Conservation (phyloP, 2,329 filamentous ascomycete species). For the Ceratocystis colombiana region DNA sequence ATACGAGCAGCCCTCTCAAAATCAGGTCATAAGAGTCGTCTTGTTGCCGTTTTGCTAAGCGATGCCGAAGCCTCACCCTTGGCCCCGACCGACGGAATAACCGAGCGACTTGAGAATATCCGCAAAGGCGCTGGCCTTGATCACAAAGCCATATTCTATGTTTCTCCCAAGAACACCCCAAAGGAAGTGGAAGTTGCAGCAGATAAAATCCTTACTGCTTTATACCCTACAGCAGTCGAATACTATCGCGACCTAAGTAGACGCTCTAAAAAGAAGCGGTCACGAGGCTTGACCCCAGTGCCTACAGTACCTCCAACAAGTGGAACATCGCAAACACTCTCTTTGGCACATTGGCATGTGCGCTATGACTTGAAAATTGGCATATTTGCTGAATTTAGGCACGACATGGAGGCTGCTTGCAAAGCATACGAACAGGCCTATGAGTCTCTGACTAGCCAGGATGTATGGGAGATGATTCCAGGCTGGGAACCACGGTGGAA, state of each 20-base stretch:
- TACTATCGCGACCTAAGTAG: constrained; percentile 94
- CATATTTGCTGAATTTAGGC: constrained; percentile 81
- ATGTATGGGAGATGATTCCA: constrained; percentile 78
- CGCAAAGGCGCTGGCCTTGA: constrained; percentile 71
- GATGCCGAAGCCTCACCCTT: constrained; percentile 46
- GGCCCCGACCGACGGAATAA: constrained; percentile 45
- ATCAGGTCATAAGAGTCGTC: constrained; percentile 66
- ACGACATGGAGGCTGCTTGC: constrained; percentile 80
- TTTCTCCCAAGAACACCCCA: constrained; percentile 61
- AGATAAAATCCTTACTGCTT: constrained; percentile 57
- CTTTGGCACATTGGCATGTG: constrained; percentile 79
- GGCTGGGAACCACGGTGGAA: constrained; percentile 88
- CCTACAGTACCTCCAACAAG: constrained; percentile 74
- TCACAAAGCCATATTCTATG: constrained; percentile 73
- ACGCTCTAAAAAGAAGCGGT: constrained; percentile 78
- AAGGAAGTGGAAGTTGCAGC: constrained; percentile 65
- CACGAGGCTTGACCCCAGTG: constrained; percentile 64
- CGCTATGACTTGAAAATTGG: constrained; percentile 92
- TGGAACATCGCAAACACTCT: constrained; percentile 77
- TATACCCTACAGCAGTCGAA: constrained; percentile 69
- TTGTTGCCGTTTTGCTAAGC: constrained; percentile 67
- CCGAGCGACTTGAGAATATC: constrained; percentile 67
- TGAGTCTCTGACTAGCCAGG: constrained; percentile 67
- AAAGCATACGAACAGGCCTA: constrained; percentile 82
- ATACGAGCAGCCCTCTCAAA: constrained; percentile 56